phyloP scores from a whole-genome alignment of 176 grass and related monocot species.

The Triticum urartu region DNA sequence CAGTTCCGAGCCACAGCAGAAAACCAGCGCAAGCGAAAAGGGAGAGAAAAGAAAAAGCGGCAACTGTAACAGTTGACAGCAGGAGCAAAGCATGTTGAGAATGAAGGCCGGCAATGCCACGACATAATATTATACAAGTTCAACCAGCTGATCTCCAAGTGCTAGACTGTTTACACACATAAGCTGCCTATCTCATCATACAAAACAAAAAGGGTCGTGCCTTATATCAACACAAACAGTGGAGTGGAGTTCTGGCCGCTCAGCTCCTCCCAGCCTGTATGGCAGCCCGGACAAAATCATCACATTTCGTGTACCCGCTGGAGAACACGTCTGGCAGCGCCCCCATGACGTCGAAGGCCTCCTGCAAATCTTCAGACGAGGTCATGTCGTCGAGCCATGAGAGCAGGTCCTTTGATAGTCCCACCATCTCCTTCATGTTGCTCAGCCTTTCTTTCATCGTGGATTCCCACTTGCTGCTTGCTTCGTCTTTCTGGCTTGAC shows the following conservation, averaged over 20 bases:
- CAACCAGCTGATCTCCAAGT: conserved; percentile 4
- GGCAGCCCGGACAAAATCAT: conserved; percentile 74
- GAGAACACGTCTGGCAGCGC: conserved; percentile 64
- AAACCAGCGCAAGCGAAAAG: not conserved
- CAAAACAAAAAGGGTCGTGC: conserved; percentile 23
- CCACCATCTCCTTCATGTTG: conserved; percentile 87
- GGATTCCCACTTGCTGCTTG: conserved; percentile 56
- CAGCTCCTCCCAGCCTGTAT: conserved; percentile 46
- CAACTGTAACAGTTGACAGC: not conserved
- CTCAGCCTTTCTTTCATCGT: conserved; percentile 85
- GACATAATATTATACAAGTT: not conserved
- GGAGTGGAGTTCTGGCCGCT: not conserved
- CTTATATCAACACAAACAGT: not conserved
- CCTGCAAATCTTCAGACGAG: conserved; percentile 72
- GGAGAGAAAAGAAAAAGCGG: not conserved
- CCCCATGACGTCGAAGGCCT: conserved; percentile 90
- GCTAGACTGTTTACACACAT: conserved; percentile 28
- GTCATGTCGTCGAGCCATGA: conserved; percentile 90
- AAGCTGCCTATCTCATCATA: conserved; percentile 16
- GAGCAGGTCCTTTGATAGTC: conserved; percentile 70
- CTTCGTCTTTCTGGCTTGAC: conserved; percentile 16
- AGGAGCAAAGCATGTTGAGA: not conserved
- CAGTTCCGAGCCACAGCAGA: not conserved
- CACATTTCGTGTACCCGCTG: conserved; percentile 47
- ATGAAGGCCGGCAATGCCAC: not conserved